Percentiles rank a stretch among this genome's conserved stretches.
These are phyloP conservation scores for Tylopilus sp. DNA, from an alignment of 768 basidiomycete species.

Conservation along the genomic window DNA sequence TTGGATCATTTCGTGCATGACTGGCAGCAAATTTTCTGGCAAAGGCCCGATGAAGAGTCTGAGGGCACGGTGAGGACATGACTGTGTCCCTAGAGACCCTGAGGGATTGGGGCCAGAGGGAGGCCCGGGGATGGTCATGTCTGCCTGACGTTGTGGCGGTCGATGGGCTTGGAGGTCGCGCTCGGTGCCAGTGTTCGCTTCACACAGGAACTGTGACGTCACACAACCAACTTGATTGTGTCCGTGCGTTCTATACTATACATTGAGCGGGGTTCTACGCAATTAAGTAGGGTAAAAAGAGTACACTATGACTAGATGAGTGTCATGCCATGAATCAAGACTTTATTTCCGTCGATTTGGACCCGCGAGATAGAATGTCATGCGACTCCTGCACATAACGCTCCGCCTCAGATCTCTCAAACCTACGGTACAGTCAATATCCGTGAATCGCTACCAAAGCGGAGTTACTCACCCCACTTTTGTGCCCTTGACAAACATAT, in stretches of 20 bases:
- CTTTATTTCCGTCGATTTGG: slow-evolving; percentile 25
- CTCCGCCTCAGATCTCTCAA: slow-evolving; percentile 65
- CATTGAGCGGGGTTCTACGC: slow-evolving; percentile 23
- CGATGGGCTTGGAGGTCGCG: background rate
- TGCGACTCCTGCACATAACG: slow-evolving; percentile 62
- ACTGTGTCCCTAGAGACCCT: background rate
- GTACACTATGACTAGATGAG: background rate
- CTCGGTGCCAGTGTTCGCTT: background rate
- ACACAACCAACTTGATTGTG: slow-evolving; percentile 1
- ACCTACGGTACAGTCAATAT: slow-evolving; percentile 40
- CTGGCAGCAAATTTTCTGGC: slow-evolving; percentile 55
- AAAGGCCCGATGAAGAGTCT: slow-evolving; percentile 76
- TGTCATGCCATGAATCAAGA: slow-evolving; percentile 12
- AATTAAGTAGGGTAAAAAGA: slow-evolving; percentile 8
- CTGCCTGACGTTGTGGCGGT: background rate
- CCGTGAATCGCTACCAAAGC: slow-evolving; percentile 3
- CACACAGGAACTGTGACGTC: slow-evolving; percentile 22
- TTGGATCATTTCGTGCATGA: slow-evolving; percentile 31
- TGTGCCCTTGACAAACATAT: slow-evolving; percentile 79
- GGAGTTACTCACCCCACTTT: slow-evolving; percentile 57
- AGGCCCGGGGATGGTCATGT: slow-evolving; percentile 13
- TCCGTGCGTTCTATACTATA: background rate
- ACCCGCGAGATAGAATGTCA: slow-evolving; percentile 40
- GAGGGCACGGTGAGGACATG: slow-evolving; percentile 30
- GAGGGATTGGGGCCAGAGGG: background rate